Percentiles rank a stretch among this genome's conserved stretches.
These are phyloP conservation scores for Stylosanthes scabra DNA, from an alignment of 331 rosid species.

Conservation along the genomic window DNA sequence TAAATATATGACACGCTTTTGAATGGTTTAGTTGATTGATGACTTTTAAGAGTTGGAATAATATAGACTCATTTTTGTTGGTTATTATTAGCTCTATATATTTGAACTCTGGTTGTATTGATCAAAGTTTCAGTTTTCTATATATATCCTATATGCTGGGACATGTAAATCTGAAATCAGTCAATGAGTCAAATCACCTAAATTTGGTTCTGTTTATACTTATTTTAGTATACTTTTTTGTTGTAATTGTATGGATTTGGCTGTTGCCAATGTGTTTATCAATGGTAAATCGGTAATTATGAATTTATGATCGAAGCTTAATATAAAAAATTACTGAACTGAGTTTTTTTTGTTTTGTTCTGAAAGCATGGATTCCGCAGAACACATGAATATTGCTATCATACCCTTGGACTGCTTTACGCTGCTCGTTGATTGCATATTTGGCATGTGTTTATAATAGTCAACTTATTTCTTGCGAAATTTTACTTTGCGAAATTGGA, in stretches of 20 bases:
- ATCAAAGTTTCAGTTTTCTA: background rate
- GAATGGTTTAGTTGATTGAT: conserved; percentile 13
- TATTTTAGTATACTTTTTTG: too few species aligned
- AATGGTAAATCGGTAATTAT: too few species aligned
- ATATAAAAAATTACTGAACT: too few species aligned
- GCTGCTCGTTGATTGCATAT: conserved; percentile 26
- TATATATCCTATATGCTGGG: background rate
- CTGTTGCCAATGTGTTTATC: too few species aligned
- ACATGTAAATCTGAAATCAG: background rate
- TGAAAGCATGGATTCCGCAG: conserved; percentile 12
- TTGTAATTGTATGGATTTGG: too few species aligned
- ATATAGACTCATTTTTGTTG: conserved; percentile 5
- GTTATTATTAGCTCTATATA: background rate
- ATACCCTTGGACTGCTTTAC: conserved; percentile 16
- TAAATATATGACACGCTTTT: conserved; percentile 13
- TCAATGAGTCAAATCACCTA: background rate
- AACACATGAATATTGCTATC: conserved; percentile 4
- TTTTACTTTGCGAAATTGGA: background rate
- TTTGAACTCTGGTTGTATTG: background rate
- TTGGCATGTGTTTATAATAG: conserved; percentile 1
- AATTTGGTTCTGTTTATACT: too few species aligned
- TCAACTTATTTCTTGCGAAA: background rate
- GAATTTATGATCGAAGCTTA: too few species aligned
- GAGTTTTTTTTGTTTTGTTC: too few species aligned
- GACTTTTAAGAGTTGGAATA: conserved; percentile 4